Evolutionary conservation across 495 filamentous ascomycete species (phyloP), one percentile per base, ranked within the genome.

Genomic region (Hypoxylon fuscum): DNA sequence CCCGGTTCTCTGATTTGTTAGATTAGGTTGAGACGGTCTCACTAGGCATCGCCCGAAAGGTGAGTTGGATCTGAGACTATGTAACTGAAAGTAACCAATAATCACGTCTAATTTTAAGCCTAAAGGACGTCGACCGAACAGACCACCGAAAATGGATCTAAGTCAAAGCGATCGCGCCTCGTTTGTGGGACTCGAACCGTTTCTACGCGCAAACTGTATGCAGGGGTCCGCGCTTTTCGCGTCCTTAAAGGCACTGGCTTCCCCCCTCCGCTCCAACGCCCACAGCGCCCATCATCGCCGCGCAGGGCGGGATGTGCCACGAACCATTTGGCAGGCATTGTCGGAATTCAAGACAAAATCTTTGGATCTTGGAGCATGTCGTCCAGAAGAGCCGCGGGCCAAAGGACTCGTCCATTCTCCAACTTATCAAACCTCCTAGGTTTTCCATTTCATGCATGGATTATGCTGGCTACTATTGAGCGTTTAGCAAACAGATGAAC

Each of bases 221-320:
- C 63, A 66, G 63, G 63, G 63, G 63, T 57, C 63, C 63, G 63
- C 63, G 57, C 57, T 61, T 66, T 66, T 66, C 63, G 63, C 63
- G 63, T 66, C 42, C 57, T 48, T 61, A 61, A 66, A 66, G 57
- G 25, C 38, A 66, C 56, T 49, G 40, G 40, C 27, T 49, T 35
- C 53, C 47, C 56, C 62, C 63, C 57, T 66, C 52, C 47, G 35
- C 43, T 61, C 63, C 27, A 51, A n/a, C n/a, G n/a, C n/a, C n/a
- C n/a, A n/a, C n/a, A n/a, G n/a, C n/a, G n/a, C 32, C 20, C 49
- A 48, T 57, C 56, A 22, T 55, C 49, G 53, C 42, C 46, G 52
- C 41, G 56, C 45, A 25, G 17, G 23, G 41, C 29, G 51, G 51
- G 47, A 56, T n/a, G 57, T 61, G 57, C 25, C 46, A 44, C 40